These are phyloP conservation scores for Pyrenophora seminiperda DNA, from an alignment of 2,329 filamentous ascomycete species.

Conservation along the genomic window DNA sequence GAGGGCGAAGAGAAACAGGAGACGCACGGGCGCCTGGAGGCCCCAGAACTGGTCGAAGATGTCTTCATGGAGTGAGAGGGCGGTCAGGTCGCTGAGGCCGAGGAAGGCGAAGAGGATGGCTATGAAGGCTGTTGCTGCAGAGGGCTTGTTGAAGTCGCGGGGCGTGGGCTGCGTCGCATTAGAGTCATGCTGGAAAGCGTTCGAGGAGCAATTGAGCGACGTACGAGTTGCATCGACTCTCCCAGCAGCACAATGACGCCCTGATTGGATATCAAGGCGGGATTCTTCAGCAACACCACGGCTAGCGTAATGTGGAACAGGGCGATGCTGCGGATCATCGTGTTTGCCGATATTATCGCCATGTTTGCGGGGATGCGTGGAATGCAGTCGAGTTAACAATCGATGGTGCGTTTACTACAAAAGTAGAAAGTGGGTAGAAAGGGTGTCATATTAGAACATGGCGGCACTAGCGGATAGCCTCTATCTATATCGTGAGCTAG, in stretches of 20 bases:
- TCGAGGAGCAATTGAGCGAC: slow-evolving; percentile 23
- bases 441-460: too few species aligned
- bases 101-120: slow-evolving; percentile 73
- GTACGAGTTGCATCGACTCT: slow-evolving; percentile 80
- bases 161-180: slow-evolving; percentile 61
- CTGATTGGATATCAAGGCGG: slow-evolving; percentile 74
- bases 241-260: slow-evolving; percentile 80
- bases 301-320: slow-evolving; percentile 84
- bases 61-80: slow-evolving; percentile 53
- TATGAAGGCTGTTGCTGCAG: slow-evolving; percentile 68
- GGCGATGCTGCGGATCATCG: slow-evolving; percentile 79
- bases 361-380: slow-evolving; percentile 56
- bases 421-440: too few species aligned
- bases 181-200: background rate
- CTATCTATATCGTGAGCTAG: too few species aligned
- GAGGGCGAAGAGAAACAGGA: slow-evolving; percentile 65
- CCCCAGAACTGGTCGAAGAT: slow-evolving; percentile 55
- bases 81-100: slow-evolving; percentile 54
- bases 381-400: background rate
- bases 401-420: background rate
- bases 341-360: slow-evolving; percentile 79
- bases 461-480: too few species aligned
- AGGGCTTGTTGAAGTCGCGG: slow-evolving; percentile 69
- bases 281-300: slow-evolving; percentile 80
- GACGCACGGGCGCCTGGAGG: slow-evolving; percentile 65